Percentiles rank a stretch among this genome's conserved stretches.
Conservation (phyloP, 305 asterid genomes). For the Fraxinus sp. region DNA sequence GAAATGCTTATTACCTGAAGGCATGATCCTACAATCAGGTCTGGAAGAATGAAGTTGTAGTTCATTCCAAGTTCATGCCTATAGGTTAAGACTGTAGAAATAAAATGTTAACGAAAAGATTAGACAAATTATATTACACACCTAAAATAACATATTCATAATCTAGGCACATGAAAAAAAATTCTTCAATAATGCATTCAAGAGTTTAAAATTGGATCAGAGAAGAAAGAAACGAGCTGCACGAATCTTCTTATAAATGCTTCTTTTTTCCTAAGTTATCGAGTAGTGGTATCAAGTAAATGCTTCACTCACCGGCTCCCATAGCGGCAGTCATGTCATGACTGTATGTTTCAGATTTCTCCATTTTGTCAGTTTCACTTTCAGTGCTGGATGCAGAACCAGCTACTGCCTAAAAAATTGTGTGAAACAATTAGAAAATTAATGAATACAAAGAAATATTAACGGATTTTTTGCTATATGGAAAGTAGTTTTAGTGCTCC, state of each 20-base stretch:
- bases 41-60: conserved; percentile 85
- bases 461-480: neutral
- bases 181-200: neutral
- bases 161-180: neutral
- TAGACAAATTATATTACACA: conserved; percentile 16
- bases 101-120: conserved; percentile 6
- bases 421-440: conserved; percentile 16
- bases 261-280: neutral
- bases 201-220: neutral
- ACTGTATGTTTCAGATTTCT: conserved; percentile 78
- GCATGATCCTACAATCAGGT: conserved; percentile 93
- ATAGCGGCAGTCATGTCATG: conserved; percentile 93
- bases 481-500: neutral
- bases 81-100: conserved; percentile 64
- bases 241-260: neutral
- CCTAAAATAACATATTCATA: neutral
- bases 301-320: conserved; percentile 80
- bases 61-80: conserved; percentile 97
- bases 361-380: conserved; percentile 41
- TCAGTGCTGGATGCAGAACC: conserved; percentile 70
- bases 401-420: conserved; percentile 52
- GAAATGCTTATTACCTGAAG: conserved; percentile 57
- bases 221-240: neutral
- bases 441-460: conserved; percentile 2
- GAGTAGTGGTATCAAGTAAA: conserved; percentile 4